These are phyloP conservation scores for Parachaetomium inaequale DNA, from an alignment of 495 filamentous ascomycete genomes.

Conservation along the genomic window DNA sequence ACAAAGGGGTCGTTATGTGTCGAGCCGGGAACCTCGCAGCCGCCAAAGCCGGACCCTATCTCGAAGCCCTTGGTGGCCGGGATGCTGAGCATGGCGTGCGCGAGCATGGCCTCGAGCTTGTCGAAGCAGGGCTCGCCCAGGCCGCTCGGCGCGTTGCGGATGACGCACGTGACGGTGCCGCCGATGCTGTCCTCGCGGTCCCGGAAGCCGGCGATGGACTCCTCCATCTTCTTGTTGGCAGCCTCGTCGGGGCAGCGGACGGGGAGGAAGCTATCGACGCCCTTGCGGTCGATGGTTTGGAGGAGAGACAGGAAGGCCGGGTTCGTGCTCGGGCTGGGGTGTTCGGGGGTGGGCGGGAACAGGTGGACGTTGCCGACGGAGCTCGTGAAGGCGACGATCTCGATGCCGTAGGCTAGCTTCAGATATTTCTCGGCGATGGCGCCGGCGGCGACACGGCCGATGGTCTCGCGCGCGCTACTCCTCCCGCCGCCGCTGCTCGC, in stretches of 20 bases:
- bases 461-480: constrained; percentile 91
- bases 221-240: constrained; percentile 67
- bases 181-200: constrained; percentile 89
- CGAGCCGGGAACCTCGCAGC: constrained; percentile 83
- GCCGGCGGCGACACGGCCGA: constrained; percentile 89
- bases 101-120: constrained; percentile 91
- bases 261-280: constrained; percentile 78
- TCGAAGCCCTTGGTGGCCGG: constrained; percentile 97
- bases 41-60: constrained; percentile 89
- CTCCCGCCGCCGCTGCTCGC: constrained; percentile 89
- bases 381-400: constrained; percentile 88
- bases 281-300: constrained; percentile 66
- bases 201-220: constrained; percentile 73
- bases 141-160: constrained; percentile 82
- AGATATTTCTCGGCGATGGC: constrained; percentile 95
- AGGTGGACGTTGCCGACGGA: constrained; percentile 81
- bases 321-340: constrained; percentile 73
- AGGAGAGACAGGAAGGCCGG: constrained; percentile 77
- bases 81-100: constrained; percentile 95
- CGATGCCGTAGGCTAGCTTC: constrained; percentile 69
- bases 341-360: constrained; percentile 72
- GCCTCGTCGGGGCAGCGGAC: constrained; percentile 78
- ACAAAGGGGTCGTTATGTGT: constrained; percentile 93
- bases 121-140: constrained; percentile 95
- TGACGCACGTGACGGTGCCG: constrained; percentile 93